These are phyloP conservation scores for Rutstroemia sp. DNA, from an alignment of 2,329 filamentous ascomycete genomes.

Conservation along the genomic window DNA sequence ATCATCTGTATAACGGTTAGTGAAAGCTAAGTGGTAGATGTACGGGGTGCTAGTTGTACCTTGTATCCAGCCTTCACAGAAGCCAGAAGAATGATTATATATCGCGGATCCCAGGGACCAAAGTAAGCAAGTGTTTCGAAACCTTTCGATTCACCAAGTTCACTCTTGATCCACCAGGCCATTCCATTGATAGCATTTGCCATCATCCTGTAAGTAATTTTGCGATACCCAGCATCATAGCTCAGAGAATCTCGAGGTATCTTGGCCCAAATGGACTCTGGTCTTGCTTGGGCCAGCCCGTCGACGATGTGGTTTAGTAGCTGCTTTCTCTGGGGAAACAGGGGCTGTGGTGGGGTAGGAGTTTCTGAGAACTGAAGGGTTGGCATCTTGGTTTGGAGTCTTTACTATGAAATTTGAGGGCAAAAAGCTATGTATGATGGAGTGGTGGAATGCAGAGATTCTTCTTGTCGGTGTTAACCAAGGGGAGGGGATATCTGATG, in stretches of 20 bases:
- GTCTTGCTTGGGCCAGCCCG: not conserved
- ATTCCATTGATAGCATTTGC: not conserved
- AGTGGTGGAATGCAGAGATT: not conserved
- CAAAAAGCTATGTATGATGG: not conserved
- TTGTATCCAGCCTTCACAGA: not conserved
- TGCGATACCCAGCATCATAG: not conserved
- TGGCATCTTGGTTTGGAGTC: not conserved
- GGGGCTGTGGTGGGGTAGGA: not conserved
- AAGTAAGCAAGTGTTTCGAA: slow-evolving; percentile 3
- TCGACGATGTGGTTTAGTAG: not conserved
- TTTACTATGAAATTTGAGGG: not conserved
- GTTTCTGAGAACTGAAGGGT: not conserved
- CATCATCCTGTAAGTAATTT: not conserved
- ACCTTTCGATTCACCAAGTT: not conserved
- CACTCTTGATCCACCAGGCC: not conserved
- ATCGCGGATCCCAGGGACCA: not conserved
- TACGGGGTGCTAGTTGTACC: not conserved
- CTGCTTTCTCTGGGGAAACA: not conserved
- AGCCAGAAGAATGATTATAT: not conserved
- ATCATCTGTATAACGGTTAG: not conserved
- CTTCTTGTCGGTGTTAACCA: not conserved
- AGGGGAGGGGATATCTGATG: not conserved
- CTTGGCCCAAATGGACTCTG: not conserved
- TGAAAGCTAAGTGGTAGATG: not conserved
- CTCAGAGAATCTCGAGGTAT: not conserved